Percentiles rank a stretch among this genome's conserved stretches.
Conservation (phyloP, 106 monocot species). For the Platanthera guangdongensis region DNA sequence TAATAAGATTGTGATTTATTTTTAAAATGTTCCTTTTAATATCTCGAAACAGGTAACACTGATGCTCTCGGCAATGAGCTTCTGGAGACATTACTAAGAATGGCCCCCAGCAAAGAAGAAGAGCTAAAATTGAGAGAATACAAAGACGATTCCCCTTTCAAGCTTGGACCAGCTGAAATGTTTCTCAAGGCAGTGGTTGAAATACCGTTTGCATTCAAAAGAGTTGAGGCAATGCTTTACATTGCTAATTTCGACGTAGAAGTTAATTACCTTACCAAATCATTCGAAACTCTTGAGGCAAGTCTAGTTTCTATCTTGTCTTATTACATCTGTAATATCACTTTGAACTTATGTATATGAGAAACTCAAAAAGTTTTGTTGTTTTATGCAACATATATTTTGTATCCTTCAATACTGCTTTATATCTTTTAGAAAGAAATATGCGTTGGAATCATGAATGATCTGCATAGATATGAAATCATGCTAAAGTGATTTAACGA, state of each 20-base stretch:
- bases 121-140: constrained; percentile 48
- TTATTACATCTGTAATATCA: no score
- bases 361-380: no score
- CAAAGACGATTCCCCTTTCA: constrained; percentile 40
- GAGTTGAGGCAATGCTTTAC: constrained; percentile 59
- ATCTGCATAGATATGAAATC: no score
- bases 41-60: constrained; percentile 34
- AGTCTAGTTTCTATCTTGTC: background rate
- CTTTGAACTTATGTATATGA: no score
- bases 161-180: constrained; percentile 51
- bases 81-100: constrained; percentile 60
- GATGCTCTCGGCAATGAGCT: constrained; percentile 49
- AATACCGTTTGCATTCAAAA: constrained; percentile 59
- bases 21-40: background rate
- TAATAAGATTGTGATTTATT: background rate
- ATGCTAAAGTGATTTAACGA: no score
- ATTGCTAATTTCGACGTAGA: constrained; percentile 57
- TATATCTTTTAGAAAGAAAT: no score
- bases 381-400: no score
- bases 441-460: no score
- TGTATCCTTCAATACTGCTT: no score
- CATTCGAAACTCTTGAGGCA: constrained; percentile 62
- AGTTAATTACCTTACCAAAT: constrained; percentile 38
- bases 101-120: constrained; percentile 66
- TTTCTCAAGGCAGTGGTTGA: constrained; percentile 60